Conservation (phyloP, 2,329 filamentous ascomycete genomes). For the Pseudogymnoascus sp. region DNA sequence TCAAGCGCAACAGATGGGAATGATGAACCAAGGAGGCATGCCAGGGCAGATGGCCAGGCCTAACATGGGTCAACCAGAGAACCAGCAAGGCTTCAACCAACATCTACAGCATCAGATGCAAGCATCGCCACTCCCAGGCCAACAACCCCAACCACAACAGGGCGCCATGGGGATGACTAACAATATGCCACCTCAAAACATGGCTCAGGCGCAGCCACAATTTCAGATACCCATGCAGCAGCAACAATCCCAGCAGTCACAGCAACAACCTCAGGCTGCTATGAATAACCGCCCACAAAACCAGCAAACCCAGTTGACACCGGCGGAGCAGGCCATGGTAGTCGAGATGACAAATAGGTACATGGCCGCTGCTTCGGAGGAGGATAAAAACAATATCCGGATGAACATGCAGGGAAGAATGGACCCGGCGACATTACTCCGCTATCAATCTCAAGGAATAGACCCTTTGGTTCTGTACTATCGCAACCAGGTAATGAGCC, state of each 20-base stretch:
- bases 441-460: slow-evolving; percentile 36
- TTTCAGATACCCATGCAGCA: slow-evolving; percentile 39
- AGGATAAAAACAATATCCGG: slow-evolving; percentile 37
- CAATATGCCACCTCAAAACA: slow-evolving; percentile 22
- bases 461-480: slow-evolving; percentile 44
- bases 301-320: slow-evolving; percentile 18
- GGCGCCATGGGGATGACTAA: slow-evolving; percentile 27
- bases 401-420: slow-evolving; percentile 33
- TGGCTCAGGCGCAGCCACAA: slow-evolving; percentile 22
- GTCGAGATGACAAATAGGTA: slow-evolving; percentile 20
- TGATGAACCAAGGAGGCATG: slow-evolving; percentile 45
- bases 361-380: slow-evolving; percentile 33
- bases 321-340: slow-evolving; percentile 20
- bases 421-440: slow-evolving; percentile 33
- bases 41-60: slow-evolving; percentile 44
- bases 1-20: slow-evolving; percentile 39
- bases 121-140: slow-evolving; percentile 42
- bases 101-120: slow-evolving; percentile 53
- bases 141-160: slow-evolving; percentile 29
- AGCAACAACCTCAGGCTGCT: slow-evolving; percentile 13
- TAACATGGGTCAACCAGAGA: slow-evolving; percentile 37
- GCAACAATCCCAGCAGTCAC: slow-evolving; percentile 17
- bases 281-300: slow-evolving; percentile 15
- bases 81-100: slow-evolving; percentile 48
- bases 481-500: slow-evolving; percentile 23